These are phyloP conservation scores for Micractinium sp. DNA, from an alignment of 139 green algal species.

Conservation along the genomic window DNA sequence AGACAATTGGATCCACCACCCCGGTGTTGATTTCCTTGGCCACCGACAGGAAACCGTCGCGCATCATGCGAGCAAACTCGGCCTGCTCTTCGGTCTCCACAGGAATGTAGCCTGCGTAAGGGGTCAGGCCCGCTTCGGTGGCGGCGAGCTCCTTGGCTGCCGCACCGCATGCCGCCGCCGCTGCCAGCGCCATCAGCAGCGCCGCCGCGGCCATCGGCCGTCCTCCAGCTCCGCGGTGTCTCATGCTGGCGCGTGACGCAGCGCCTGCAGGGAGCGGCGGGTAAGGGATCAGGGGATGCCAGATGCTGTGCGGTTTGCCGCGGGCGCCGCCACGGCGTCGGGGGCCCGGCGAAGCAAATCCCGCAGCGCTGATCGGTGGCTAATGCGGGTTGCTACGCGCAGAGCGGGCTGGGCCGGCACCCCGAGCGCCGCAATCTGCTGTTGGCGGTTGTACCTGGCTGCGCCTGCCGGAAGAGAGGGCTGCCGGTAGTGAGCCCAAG, in stretches of 20 bases:
- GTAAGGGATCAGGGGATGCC: background rate
- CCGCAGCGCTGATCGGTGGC: too few relatives aligned
- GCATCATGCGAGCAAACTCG: background rate
- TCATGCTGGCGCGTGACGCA: too few relatives aligned
- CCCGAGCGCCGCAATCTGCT: background rate
- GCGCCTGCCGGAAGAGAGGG: background rate
- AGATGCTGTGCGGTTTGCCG: background rate
- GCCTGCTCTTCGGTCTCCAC: background rate
- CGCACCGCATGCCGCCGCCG: background rate
- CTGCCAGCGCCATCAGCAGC: background rate
- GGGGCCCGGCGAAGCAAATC: too few relatives aligned
- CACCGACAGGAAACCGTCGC: background rate
- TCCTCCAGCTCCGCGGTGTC: background rate
- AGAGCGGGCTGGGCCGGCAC: too few relatives aligned
- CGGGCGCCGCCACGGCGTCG: too few relatives aligned
- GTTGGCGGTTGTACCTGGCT: background rate
- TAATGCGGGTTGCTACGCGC: background rate
- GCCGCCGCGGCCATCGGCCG: background rate
- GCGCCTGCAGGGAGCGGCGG: background rate
- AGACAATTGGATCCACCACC: background rate
- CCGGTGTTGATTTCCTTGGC: conserved; percentile 6
- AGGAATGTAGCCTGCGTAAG: background rate
- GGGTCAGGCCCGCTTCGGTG: background rate
- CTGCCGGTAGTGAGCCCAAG: too few relatives aligned
- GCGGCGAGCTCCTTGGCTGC: background rate